A percentile compares a stretch with the other conserved stretches of the same genome.
phyloP scores from a whole-genome alignment of 192 early-diverging fungal species.

The Entrophospora sp. region DNA sequence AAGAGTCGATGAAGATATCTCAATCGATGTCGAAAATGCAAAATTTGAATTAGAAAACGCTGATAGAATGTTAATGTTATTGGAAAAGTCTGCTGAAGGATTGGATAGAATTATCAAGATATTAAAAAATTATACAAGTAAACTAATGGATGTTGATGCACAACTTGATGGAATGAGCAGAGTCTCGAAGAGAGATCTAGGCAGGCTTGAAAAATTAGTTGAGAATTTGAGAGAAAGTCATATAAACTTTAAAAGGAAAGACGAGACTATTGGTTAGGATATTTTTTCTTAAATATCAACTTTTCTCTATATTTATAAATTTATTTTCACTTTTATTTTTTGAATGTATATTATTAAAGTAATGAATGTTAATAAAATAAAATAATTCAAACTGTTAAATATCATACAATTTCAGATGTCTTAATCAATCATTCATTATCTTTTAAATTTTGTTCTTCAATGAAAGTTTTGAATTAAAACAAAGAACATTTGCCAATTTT shows the following conservation, averaged over 20 bases:
- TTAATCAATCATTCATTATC: no score
- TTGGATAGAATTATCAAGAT: not conserved
- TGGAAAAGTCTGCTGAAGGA: not conserved
- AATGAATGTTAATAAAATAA: no score
- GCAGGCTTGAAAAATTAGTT: not conserved
- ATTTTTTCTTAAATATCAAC: no score
- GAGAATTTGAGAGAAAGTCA: not conserved
- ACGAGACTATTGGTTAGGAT: no score
- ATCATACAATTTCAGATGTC: no score
- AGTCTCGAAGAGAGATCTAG: not conserved
- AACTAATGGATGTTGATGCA: not conserved
- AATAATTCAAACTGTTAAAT: no score
- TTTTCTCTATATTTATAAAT: no score
- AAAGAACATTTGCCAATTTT: no score
- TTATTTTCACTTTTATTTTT: no score
- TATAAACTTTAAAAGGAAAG: not conserved
- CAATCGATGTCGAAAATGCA: not conserved
- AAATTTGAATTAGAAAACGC: not conserved
- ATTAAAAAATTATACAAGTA: conserved; percentile 1
- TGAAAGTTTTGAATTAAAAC: no score
- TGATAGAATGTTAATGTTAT: not conserved
- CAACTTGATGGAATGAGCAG: not conserved
- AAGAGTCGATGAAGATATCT: not conserved
- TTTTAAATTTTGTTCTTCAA: no score
- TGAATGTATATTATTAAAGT: no score